Base-by-base conservation (phyloP, 164 flowering plant genomes). In the Vitis rupestris region DNA sequence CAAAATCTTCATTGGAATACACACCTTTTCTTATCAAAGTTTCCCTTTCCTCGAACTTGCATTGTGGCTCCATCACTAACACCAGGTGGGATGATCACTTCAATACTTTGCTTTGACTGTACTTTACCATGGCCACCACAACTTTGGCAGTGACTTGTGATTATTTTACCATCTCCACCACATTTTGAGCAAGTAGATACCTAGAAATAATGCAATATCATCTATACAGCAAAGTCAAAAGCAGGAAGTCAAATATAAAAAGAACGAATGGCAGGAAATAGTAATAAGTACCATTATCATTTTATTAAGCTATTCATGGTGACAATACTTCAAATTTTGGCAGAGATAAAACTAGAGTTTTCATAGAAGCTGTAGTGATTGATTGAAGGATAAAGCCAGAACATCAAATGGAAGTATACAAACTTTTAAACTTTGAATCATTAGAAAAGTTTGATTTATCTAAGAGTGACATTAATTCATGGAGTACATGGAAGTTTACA, bases 11-110 rank as follows among this genome's bases (percentile, higher is more conserved):
- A 54, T 63, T 52, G 15, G 50, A 73, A 23, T 9, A 12, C 67
- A 59, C 58, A 91, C 99, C 97, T 93, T 77, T 70, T 85, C 62
- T 69, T 82, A 77, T 95, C 97, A 73, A 76, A 69, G 76, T 79
- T 88, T n/a, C 99, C 99, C 77, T 91, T 90, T 66, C 97, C 94
- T 75, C 75, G 87, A 63, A 93, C 60, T 80, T 79, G 86, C 91
- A 95, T 81, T 29, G 88, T 87, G 70, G 90, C 87, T 71, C 96
- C 94, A 78, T 90, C 83, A 70, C 63, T 74, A 68, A 90, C 85
- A 54, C 99, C 99, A 63, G 98, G 84, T 57, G 98, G 99, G 59
- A 95, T 79, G 57, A 82, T 82, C 53, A 95, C 79, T 55, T 79
- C 76, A 67, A 95, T 73, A 64, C 65, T 85, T 61, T 86, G 74